Evolutionary conservation across 305 asterid species (phyloP), one percentile per base, ranked within the genome.

Genomic region (Ilex paraguariensis): DNA sequence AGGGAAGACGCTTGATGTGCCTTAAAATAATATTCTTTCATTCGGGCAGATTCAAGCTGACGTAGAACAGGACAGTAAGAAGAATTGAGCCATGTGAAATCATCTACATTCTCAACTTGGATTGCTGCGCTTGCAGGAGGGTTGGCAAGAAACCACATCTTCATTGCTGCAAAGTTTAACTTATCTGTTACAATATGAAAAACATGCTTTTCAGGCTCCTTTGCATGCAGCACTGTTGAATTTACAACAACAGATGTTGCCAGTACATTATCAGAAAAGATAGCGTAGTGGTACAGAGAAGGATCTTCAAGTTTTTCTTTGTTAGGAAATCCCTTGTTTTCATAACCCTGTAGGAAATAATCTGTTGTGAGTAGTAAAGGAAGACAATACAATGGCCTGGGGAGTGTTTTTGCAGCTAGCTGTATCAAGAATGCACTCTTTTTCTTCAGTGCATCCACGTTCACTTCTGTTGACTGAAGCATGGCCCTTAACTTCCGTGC

Each of bases 171-270:
- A 61, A 87, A 84, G 69, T 93, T 93, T 76, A 93, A 78, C 80
- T 90, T 93, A 81, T 90, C 97, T 9, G 98, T 93, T 73, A 93
- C 97, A 62, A 93, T 75, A 73, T 93, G 99, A 77, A 93, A 90
- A 33, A 93, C 96, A 61, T 93, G 97, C 68, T 73, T 90, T 67
- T 87, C 94, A 63, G 95, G 96, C 64, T 90, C 94, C 74, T 83
- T 81, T 36, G 89, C 96, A 52, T 93, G 96, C 57, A 84, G 74
- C 80, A 85, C 76, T 49, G 98, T 86, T 64, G 98, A 93, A 81
- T 86, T 90, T 64, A 93, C 90, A 42, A 93, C 98, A 42, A 93
- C 98, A 72, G 98, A 90, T 62, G 98, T 79, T 11, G 98, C 98
- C 44, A 93, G 85, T 42, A 90, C 97, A 71, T 93, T 93, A 73